Evolutionary conservation across 1,284 basidiomycete genomes (phyloP).

Genomic region (Cutaneotrichosporon mucoides): DNA sequence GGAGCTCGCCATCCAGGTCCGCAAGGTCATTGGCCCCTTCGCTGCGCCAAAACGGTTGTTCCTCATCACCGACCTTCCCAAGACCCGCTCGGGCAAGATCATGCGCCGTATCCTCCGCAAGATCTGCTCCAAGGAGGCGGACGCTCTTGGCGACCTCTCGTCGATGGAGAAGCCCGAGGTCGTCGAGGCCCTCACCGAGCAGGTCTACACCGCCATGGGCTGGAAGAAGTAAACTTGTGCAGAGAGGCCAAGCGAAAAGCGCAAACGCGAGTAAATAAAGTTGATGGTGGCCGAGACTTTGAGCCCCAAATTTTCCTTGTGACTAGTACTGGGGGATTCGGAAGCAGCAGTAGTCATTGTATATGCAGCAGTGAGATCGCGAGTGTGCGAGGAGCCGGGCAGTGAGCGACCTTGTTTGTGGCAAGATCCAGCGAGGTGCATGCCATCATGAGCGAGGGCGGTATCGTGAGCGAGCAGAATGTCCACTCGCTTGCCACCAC

Average conservation of each 20-base stretch:
- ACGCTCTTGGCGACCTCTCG: constrained; percentile 87
- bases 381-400: background rate
- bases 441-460: too few relatives aligned
- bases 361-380: constrained; percentile 6
- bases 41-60: constrained; percentile 81
- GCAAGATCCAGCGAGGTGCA: too few relatives aligned
- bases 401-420: too few relatives aligned
- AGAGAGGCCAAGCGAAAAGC: too few relatives aligned
- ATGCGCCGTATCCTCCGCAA: constrained; percentile 94
- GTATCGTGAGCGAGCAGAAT: too few relatives aligned
- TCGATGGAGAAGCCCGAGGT: constrained; percentile 82
- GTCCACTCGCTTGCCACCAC: too few relatives aligned
- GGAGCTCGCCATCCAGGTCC: constrained; percentile 89
- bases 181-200: constrained; percentile 55
- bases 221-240: background rate
- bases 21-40: constrained; percentile 93
- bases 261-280: background rate
- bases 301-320: background rate
- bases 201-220: constrained; percentile 9
- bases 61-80: constrained; percentile 82
- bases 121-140: constrained; percentile 87
- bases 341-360: constrained; percentile 5
- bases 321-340: constrained; percentile 1
- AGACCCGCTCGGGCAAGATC: constrained; percentile 95
- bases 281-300: background rate